Percentiles rank a stretch among this genome's conserved stretches.
phyloP scores from a whole-genome alignment of 2,329 filamentous ascomycete genomes.

The Monosporascus sp. region DNA sequence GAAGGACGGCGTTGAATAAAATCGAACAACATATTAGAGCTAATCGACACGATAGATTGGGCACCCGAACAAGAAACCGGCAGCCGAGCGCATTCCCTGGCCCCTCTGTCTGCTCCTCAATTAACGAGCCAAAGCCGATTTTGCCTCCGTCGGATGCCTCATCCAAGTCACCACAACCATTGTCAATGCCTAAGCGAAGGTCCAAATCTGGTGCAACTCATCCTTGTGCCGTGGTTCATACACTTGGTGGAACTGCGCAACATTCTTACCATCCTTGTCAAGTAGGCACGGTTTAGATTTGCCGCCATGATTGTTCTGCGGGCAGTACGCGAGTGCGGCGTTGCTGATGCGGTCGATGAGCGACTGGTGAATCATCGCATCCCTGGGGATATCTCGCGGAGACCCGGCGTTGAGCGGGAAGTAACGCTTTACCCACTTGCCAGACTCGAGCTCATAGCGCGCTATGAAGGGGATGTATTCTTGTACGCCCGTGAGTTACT shows the following conservation, averaged over 20 bases:
- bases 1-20: too few species aligned
- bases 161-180: too few species aligned
- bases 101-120: too few species aligned
- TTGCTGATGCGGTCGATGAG: conserved; percentile 29
- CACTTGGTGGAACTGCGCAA: neutral
- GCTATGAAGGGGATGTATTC: conserved; percentile 36
- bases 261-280: neutral
- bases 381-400: conserved; percentile 33
- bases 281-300: neutral
- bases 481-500: conserved; percentile 1
- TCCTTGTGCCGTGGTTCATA: neutral
- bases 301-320: conserved; percentile 30
- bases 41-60: too few species aligned
- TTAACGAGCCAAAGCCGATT: too few species aligned
- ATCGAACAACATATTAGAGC: too few species aligned
- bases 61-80: too few species aligned
- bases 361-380: conserved; percentile 35
- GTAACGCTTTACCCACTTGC: conserved; percentile 28
- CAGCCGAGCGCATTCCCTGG: too few species aligned
- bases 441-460: conserved; percentile 33
- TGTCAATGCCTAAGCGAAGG: neutral
- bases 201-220: neutral
- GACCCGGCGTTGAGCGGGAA: conserved; percentile 33
- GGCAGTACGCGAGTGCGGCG: conserved; percentile 19
- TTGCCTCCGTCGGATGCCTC: too few species aligned